Evolutionary conservation across 2,329 filamentous ascomycete species (phyloP).

Genomic region (Pleoardoris graminearum): DNA sequence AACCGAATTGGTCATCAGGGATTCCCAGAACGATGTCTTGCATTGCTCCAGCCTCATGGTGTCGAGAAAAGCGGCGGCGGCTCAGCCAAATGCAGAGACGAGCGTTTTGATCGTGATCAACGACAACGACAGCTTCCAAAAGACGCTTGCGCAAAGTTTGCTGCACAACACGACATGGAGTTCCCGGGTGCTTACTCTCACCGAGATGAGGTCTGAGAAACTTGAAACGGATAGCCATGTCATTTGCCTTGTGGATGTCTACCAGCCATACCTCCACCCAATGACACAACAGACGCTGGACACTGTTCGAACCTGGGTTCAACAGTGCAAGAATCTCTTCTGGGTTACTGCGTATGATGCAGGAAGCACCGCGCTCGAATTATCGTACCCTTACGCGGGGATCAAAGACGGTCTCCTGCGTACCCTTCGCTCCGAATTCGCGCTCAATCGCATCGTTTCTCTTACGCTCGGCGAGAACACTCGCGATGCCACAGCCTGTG

Average conservation of each 20-base stretch:
- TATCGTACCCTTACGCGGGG: not conserved
- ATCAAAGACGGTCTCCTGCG: slow-evolving; percentile 12
- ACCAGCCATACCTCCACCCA: not conserved
- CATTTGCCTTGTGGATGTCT: not conserved
- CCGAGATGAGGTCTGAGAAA: not conserved
- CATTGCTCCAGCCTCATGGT: not conserved
- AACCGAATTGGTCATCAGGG: not conserved
- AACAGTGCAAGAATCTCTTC: not conserved
- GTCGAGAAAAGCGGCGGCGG: not conserved
- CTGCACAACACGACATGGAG: not conserved
- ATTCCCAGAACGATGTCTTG: not conserved
- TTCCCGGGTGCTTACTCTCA: not conserved
- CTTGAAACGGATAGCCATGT: not conserved
- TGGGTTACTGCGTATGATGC: not conserved
- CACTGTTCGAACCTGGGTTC: not conserved
- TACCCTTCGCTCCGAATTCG: slow-evolving; percentile 9
- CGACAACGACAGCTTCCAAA: not conserved
- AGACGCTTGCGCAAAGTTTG: not conserved
- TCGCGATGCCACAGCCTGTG: not conserved
- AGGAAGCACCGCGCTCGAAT: not conserved
- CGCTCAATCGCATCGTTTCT: slow-evolving; percentile 8
- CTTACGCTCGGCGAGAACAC: slow-evolving; percentile 4
- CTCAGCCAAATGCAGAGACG: not conserved
- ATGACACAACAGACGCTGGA: not conserved
- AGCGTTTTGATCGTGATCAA: not conserved